phyloP scores from a whole-genome alignment of 805 yeast genomes.

The Yarrowia bubula region DNA sequence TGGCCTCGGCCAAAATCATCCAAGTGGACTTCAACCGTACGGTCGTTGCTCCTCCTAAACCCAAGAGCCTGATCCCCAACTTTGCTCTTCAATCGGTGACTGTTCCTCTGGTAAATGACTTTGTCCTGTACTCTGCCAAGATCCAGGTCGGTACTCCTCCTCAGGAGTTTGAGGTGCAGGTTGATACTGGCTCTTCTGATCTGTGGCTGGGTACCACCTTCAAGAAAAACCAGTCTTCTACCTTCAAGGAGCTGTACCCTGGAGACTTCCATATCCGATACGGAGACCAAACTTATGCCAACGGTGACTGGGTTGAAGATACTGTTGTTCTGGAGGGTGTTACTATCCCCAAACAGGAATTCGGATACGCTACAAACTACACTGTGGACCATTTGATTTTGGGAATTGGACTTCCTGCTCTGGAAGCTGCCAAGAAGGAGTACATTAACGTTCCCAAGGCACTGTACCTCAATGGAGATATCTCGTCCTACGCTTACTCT shows the following conservation, averaged over 20 bases:
- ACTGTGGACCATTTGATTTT: constrained; percentile 27
- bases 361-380: constrained; percentile 28
- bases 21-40: background rate
- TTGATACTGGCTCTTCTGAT: constrained; percentile 74
- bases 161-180: constrained; percentile 51
- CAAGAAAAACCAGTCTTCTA: no score
- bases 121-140: constrained; percentile 6
- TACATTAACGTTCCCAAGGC: constrained; percentile 38
- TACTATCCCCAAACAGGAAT: constrained; percentile 40
- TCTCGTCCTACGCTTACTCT: constrained; percentile 45
- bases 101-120: background rate
- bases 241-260: background rate
- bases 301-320: constrained; percentile 62
- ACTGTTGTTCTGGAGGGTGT: constrained; percentile 49
- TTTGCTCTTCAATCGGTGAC: background rate
- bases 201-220: constrained; percentile 48
- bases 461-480: constrained; percentile 42
- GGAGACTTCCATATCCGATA: constrained; percentile 32
- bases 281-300: constrained; percentile 43
- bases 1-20: background rate
- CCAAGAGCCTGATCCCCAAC: background rate
- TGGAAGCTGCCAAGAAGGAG: constrained; percentile 29
- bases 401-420: constrained; percentile 30
- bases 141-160: constrained; percentile 53
- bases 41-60: background rate